Conservation (phyloP, 2,329 filamentous ascomycete genomes). For the Tolypocladium ophioglossoides region DNA sequence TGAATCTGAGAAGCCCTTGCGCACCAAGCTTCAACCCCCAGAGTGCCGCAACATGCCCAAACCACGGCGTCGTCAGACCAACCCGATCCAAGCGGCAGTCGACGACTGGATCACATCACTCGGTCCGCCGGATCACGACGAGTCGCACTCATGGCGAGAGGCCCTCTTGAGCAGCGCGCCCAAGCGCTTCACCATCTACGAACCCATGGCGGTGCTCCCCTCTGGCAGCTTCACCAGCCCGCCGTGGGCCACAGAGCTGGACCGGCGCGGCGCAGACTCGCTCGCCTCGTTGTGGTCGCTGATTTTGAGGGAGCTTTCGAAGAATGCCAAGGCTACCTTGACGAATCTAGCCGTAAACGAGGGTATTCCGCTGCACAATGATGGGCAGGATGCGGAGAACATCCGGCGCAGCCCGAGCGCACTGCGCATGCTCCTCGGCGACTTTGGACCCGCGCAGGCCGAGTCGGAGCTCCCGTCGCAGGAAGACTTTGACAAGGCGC, state of each 20-base stretch:
- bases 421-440: slow-evolving; percentile 59
- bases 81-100: slow-evolving; percentile 22
- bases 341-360: slow-evolving; percentile 52
- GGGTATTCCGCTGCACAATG: slow-evolving; percentile 42
- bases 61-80: slow-evolving; percentile 10
- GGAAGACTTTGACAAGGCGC: slow-evolving; percentile 51
- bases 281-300: slow-evolving; percentile 32
- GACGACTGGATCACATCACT: slow-evolving; percentile 15
- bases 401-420: slow-evolving; percentile 62
- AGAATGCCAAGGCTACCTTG: slow-evolving; percentile 26
- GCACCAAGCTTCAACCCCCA: not conserved
- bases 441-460: slow-evolving; percentile 52
- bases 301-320: slow-evolving; percentile 37
- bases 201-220: slow-evolving; percentile 50
- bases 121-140: not conserved
- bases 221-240: slow-evolving; percentile 41
- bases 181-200: slow-evolving; percentile 49
- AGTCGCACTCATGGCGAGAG: slow-evolving; percentile 8
- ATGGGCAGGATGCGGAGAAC: slow-evolving; percentile 41
- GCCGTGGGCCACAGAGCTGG: slow-evolving; percentile 29
- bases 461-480: slow-evolving; percentile 17
- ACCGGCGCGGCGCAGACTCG: slow-evolving; percentile 10
- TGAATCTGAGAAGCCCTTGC: not conserved
- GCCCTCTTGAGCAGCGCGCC: slow-evolving; percentile 32
- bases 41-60: slow-evolving; percentile 13